Evolutionary conservation across 2,329 filamentous ascomycete species (phyloP), one percentile per base, ranked within the genome.

Genomic region (Aspergillus versicolor): DNA sequence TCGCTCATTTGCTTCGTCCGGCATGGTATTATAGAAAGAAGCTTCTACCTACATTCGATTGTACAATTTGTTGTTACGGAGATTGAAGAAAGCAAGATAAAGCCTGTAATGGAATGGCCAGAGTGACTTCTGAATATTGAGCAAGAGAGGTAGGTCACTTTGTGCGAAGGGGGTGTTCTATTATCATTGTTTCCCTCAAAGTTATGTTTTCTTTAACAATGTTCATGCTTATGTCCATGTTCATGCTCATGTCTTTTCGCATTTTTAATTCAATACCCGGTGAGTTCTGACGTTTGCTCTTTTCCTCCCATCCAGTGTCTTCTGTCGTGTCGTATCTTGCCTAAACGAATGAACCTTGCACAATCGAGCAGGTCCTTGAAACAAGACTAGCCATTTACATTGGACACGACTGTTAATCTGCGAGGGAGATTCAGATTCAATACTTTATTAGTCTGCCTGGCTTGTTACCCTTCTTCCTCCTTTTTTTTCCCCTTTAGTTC

Each of bases 261-360:
- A 61, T 66, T 61, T 63, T 46, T 22, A 32, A 46, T 53, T 59
- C 58, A 66, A 67, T 67, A 68, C 63, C 65, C 66, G 61, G 63
- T 62, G 65, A 66, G 63, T 60, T 63, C 59, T 57, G 54, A 59
- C 54, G 52, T 51, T 60, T 50, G 52, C 54, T 50, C 57, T 50
- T 43, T 22, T 38, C 44, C 52, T 59, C 41, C 47, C 52, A 56
- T 52, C 49, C 42, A 47, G 49, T 45, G 46, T 46, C 55, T 37
- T 42, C 48, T 47, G 24, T 55, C 40, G 15, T 42, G 37, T 52
- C 32, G 41, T 60, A 21, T 51, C 42, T 43, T 37, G 12, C n/a
- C 34, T n/a, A 37, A 30, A 37, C 34, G 6, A 37, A 37, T 37
- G 34, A 37, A 37, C 27, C 27, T 30, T 30, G 27, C 15, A 13